Evolutionary conservation across 495 filamentous ascomycete species (phyloP).

Genomic region (Aspergillus steynii): DNA sequence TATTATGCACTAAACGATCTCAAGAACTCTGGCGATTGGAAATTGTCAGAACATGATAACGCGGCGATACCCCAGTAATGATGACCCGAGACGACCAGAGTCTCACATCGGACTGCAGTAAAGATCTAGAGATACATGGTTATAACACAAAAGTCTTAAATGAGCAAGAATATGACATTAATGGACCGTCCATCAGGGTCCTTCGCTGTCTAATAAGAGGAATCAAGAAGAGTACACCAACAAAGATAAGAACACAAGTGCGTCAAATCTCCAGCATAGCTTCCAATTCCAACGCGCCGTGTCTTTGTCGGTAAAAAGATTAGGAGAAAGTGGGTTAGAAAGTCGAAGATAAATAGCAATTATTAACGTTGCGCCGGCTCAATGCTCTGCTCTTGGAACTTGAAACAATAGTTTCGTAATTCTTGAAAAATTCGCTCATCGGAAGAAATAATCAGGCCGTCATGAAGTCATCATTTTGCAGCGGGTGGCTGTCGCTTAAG

Average conservation of each 20-base stretch:
- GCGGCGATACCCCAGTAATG: not conserved
- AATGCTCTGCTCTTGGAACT: not conserved
- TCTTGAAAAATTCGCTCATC: not conserved
- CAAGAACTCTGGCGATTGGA: not conserved
- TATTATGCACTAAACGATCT: not conserved
- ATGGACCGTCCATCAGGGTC: not conserved
- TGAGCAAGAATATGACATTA: not conserved
- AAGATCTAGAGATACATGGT: not conserved
- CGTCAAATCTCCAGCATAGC: not conserved
- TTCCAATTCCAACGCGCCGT: not conserved
- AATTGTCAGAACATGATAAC: not conserved
- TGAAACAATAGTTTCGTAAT: not conserved
- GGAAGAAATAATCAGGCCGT: not conserved
- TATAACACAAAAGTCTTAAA: not conserved
- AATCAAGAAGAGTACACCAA: not conserved
- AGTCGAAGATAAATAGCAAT: not conserved
- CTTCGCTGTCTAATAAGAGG: not conserved
- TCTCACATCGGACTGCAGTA: not conserved
- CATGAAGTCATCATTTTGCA: not conserved
- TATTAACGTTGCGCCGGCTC: not conserved
- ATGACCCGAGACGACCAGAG: not conserved
- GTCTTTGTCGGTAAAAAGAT: not conserved
- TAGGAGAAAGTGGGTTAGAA: not conserved
- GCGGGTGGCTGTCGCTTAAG: not conserved
- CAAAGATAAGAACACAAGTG: not conserved